Base-by-base conservation (phyloP, 306 rosid genomes). In the Lablab purpureus region DNA sequence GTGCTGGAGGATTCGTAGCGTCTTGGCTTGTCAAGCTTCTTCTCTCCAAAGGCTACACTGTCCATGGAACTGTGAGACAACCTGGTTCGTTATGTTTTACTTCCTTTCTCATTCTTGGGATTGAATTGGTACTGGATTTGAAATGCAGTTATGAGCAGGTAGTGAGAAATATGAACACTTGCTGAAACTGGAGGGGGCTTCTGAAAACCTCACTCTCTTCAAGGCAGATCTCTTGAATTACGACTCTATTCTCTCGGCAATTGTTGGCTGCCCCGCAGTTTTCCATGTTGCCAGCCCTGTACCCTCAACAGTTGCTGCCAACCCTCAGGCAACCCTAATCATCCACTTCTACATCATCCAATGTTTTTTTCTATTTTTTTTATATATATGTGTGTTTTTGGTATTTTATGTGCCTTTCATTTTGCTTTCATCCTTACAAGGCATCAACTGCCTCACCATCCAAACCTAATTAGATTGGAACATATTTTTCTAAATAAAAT, bases 1-100 rank as follows among this genome's bases (percentile, higher is more conserved):
- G 98, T 0, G 94, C 92, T 0, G 98, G 96, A 47, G 98, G 96
- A 7, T 94, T 94, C 63, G 65, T 90, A 15, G 96, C 86, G 0
- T 92, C 97, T 14, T 88, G 92, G 89, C 86, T 92, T 2, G 84
- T 92, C 25, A 88, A 92, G 74, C 83, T 79, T 78, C 92, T 94
- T 5, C 97, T 94, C 21, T 92, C 93, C 27, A 85, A 88, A 62
- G 81, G 85, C 62, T 94, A 84, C 51, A 6, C 32, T 28, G 96
- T 90, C 74, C 90, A 92, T 56, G 97, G 94, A 69, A 94, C 94
- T 51, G 78, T 92, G 5, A 82, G 96, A 82, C 60, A 89, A 19
- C 96, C 87, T 36, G 71, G 94, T 59, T 64, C 30, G 13, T 45
- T 23, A 4, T 12, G 11, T 56, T 56, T 9, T 10, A 0, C 7